Evolutionary conservation across 1,139 yeast species (phyloP).

Genomic region (Sporopachydermia cereana): DNA sequence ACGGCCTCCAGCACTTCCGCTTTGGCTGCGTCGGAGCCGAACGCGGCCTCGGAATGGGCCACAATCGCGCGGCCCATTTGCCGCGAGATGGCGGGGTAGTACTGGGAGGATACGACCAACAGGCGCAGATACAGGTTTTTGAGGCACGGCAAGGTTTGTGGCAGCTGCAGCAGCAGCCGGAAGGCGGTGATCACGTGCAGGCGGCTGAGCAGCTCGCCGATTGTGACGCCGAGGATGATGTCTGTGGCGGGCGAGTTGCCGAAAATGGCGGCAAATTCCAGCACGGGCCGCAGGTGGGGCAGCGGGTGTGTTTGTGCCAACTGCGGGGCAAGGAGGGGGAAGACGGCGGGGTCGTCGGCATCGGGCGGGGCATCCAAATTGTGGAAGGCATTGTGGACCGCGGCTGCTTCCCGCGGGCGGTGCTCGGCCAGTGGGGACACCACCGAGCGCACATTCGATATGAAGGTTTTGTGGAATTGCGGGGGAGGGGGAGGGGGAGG

Average conservation of each 20-base stretch:
- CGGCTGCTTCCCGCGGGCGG: no score
- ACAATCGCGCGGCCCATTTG: not conserved
- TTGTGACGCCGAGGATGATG: not conserved
- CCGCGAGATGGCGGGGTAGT: not conserved
- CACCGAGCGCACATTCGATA: no score
- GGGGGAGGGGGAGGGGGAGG: no score
- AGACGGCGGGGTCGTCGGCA: no score
- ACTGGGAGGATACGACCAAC: not conserved
- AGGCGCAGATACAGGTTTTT: not conserved
- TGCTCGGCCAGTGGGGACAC: not conserved
- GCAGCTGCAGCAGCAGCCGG: not conserved
- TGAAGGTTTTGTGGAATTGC: no score
- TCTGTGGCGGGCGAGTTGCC: not conserved
- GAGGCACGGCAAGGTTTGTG: not conserved
- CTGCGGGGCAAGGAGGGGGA: no score
- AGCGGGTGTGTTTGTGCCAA: not conserved
- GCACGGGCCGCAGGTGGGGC: not conserved
- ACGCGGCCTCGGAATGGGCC: not conserved
- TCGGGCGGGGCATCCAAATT: no score
- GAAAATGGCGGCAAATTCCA: not conserved
- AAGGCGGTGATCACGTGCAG: not conserved
- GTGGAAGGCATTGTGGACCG: no score
- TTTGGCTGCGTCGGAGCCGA: not conserved
- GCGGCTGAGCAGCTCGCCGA: not conserved
- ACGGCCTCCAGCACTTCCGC: constrained; percentile 1